Evolutionary conservation across 2,329 filamentous ascomycete genomes (phyloP).

Genomic region (Mycosphaerella arachidis): DNA sequence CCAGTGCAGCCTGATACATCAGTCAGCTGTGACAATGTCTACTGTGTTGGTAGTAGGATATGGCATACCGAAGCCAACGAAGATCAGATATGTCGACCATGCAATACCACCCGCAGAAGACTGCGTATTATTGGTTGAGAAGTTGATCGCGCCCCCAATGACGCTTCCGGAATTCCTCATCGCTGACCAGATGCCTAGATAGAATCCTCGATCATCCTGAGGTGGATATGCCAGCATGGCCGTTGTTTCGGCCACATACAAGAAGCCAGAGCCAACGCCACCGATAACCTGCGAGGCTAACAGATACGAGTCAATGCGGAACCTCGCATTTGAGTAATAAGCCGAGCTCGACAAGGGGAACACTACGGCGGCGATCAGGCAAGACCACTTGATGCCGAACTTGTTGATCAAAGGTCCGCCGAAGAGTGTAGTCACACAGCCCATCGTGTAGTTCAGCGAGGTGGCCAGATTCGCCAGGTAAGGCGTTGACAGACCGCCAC

Average conservation of each 20-base stretch:
- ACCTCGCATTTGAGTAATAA: conserved; percentile 34
- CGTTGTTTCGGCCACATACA: conserved; percentile 35
- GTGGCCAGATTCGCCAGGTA: conserved; percentile 24
- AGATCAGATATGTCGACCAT: conserved; percentile 32
- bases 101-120: conserved; percentile 27
- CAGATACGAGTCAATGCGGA: conserved; percentile 31
- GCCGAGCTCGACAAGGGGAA: conserved; percentile 36
- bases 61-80: conserved; percentile 28
- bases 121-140: conserved; percentile 27
- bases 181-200: conserved; percentile 33
- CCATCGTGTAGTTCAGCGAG: conserved; percentile 21
- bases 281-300: conserved; percentile 30
- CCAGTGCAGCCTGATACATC: conserved; percentile 22
- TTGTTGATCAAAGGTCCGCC: conserved; percentile 40
- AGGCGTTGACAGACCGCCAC: conserved; percentile 21
- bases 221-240: conserved; percentile 37
- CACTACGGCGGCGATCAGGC: conserved; percentile 34
- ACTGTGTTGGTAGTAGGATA: too few species aligned
- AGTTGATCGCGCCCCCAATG: conserved; percentile 36
- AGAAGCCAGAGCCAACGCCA: conserved; percentile 20
- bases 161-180: conserved; percentile 35
- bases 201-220: conserved; percentile 34
- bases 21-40: neutral
- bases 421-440: conserved; percentile 22
- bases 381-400: conserved; percentile 37